Conservation (phyloP, 2,329 filamentous ascomycete species). For the Sporothrix sp. region DNA sequence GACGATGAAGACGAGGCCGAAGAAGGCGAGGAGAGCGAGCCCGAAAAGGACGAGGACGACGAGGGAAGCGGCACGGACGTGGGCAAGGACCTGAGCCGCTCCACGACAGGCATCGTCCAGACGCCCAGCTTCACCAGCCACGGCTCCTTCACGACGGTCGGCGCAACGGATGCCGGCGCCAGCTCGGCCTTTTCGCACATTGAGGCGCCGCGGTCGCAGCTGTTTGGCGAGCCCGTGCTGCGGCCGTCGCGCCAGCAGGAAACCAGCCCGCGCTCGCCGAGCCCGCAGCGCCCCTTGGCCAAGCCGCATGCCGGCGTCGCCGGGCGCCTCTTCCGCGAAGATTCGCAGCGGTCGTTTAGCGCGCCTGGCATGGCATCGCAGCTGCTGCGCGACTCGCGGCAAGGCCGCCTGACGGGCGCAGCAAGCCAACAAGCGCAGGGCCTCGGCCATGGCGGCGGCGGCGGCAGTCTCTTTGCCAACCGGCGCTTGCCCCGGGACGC, state of each 20-base stretch:
- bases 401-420: no score
- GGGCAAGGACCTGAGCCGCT: conserved; percentile 51
- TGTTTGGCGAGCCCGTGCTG: conserved; percentile 50
- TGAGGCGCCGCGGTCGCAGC: conserved; percentile 32
- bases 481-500: conserved; percentile 36
- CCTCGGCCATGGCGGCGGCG: conserved; percentile 17
- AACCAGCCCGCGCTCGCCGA: conserved; percentile 61
- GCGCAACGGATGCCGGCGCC: conserved; percentile 34
- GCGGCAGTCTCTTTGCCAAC: conserved; percentile 20
- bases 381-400: conserved; percentile 33
- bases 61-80: conserved; percentile 57
- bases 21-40: conserved; percentile 36
- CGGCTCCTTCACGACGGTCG: conserved; percentile 41
- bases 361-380: conserved; percentile 50
- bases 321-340: conserved; percentile 41
- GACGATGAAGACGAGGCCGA: conserved; percentile 32
- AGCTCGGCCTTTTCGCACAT: conserved; percentile 39
- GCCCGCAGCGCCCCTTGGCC: conserved; percentile 43
- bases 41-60: conserved; percentile 39
- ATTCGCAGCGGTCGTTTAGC: conserved; percentile 47
- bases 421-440: no score
- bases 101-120: conserved; percentile 30
- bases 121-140: conserved; percentile 46
- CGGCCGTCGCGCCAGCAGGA: conserved; percentile 40
- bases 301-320: conserved; percentile 8